Conservation (phyloP, 352 stramenopile species). For the Globisporangium acanthophoron region DNA sequence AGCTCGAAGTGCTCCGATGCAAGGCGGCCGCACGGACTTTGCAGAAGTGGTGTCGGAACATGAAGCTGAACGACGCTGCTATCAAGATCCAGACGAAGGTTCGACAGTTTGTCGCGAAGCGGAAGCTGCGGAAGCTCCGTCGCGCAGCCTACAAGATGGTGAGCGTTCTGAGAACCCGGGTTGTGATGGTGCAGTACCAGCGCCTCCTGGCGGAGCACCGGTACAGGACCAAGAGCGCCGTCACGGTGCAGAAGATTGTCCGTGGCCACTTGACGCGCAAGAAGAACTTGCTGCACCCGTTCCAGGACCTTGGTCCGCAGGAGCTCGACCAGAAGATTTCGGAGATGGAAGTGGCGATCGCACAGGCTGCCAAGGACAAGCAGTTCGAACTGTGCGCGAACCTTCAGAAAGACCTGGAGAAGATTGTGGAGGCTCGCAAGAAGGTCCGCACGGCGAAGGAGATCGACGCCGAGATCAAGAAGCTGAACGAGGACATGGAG, state of each 20-base stretch:
- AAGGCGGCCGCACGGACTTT: conserved; percentile 76
- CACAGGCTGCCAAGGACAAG: conserved; percentile 70
- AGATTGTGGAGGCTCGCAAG: conserved; percentile 74
- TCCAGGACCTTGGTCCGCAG: conserved; percentile 69
- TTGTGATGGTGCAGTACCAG: conserved; percentile 65
- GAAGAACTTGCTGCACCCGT: conserved; percentile 69
- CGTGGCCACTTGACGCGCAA: conserved; percentile 73
- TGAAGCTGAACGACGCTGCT: conserved; percentile 47
- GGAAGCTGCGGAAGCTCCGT: conserved; percentile 37
- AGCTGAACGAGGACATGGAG: conserved; percentile 77
- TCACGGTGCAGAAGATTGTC: conserved; percentile 70
- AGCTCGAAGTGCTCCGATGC: conserved; percentile 74
- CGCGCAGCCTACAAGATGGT: conserved; percentile 60
- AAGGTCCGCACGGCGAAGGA: conserved; percentile 85
- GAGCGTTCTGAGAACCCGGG: conserved; percentile 46
- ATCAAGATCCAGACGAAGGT: conserved; percentile 71
- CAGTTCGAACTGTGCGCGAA: conserved; percentile 84
- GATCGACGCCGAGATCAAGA: conserved; percentile 74
- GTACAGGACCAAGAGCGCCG: conserved; percentile 36
- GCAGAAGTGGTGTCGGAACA: conserved; percentile 81
- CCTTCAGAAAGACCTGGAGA: conserved; percentile 80
- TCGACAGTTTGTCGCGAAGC: conserved; percentile 64
- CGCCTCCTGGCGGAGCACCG: conserved; percentile 43
- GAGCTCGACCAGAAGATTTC: conserved; percentile 75
- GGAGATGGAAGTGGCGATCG: conserved; percentile 72